Base-by-base conservation (phyloP, 116 monocot species). In the Papilionanthe hybrid region DNA sequence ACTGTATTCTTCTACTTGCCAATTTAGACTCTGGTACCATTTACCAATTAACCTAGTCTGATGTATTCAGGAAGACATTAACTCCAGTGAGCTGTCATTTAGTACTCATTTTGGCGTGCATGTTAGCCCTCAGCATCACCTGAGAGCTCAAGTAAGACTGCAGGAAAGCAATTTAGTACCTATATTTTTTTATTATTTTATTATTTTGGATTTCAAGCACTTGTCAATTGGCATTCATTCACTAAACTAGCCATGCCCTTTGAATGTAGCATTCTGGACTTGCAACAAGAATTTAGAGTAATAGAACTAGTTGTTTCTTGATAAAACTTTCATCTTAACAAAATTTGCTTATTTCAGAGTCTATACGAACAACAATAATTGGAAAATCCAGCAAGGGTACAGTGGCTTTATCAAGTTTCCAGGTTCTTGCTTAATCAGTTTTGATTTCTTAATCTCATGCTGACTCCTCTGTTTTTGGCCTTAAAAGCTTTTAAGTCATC, bases 371-470 rank as follows among this genome's bases (percentile, higher is more conserved):
- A 53, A 9, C 81, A 84, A 84, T 72, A 79, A 20, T 67, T 86
- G 29, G 82, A 82, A 80, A 86, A 71, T 82, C 89, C 84, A 25
- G 45, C 84, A 9, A 77, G 79, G 23, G 50, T 84, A 67, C 89
- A 84, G 28, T 89, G 89, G 89, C 79, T 89, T 74, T 89, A 89
- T 79, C 84, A 63, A 86, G 82, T 79, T 58, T 79, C 15, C 86
- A 86, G 89, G 86, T 89, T 23, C 13, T 65, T 65, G 8, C 65
- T 25, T 65, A 25, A 25, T 27, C 17, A 65, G 27, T 27, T 27
- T 23, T 65, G 25, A 6, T 23, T 63, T 65, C 65, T 25, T 10
- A 27, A 60, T 22, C 9, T 65, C 27, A 65, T 25, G 65, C 27
- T 65, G 27, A 53, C 18, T 53, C 17, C 0, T 53, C 53, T 53